phyloP scores from a whole-genome alignment of 2,329 filamentous ascomycete genomes.

The Phymatotrichopsis omnivora region DNA sequence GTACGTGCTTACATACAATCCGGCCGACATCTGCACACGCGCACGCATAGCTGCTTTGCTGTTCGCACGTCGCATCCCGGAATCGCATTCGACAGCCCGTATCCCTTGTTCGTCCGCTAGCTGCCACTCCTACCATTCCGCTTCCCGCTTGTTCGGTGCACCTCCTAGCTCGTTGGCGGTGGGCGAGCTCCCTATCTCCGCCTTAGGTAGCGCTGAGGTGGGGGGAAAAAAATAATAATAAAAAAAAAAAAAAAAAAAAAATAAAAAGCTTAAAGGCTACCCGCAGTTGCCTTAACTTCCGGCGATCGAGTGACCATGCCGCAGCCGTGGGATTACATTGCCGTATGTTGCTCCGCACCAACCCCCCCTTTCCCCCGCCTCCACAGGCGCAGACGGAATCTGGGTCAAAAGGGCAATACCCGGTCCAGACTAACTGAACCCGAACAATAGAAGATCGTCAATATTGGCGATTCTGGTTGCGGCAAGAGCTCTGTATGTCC shows the following conservation, averaged over 20 bases:
- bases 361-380: neutral
- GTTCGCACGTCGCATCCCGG: no score
- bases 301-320: conserved; percentile 34
- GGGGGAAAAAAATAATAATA: neutral
- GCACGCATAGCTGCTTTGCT: no score
- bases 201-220: no score
- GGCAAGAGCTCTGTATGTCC: conserved; percentile 91
- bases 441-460: conserved; percentile 68
- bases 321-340: conserved; percentile 93
- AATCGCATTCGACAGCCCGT: no score
- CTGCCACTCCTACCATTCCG: neutral
- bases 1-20: no score
- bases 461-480: conserved; percentile 90
- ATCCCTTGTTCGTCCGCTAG: neutral
- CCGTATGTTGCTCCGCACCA: conserved; percentile 36
- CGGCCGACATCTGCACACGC: no score
- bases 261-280: neutral
- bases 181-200: no score
- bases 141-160: neutral
- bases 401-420: neutral
- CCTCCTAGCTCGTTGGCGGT: no score
- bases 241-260: neutral
- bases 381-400: neutral
- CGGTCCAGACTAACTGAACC: conserved; percentile 6
- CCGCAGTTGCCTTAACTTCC: no score